A percentile compares a stretch with the other conserved stretches of the same genome.
Evolutionary conservation across 768 basidiomycete species (phyloP).

Genomic region (Stropharia rugosoannulata): DNA sequence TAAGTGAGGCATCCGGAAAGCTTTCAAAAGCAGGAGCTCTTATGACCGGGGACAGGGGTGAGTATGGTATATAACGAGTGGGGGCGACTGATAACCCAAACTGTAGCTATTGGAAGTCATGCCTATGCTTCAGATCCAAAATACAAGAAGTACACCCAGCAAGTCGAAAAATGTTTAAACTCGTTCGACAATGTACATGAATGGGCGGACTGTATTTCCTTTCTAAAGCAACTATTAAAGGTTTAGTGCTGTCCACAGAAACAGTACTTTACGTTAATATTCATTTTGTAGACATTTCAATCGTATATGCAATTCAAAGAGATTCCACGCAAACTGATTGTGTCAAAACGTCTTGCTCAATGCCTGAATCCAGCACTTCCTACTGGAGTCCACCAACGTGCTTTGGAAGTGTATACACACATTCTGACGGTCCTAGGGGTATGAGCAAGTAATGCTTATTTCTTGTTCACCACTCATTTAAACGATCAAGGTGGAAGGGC

Average conservation of each 20-base stretch:
- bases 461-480: conserved; percentile 5
- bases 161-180: conserved; percentile 90
- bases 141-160: conserved; percentile 89
- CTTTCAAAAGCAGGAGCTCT: conserved; percentile 36
- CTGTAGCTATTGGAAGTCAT: conserved; percentile 48
- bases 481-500: conserved; percentile 71
- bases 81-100: conserved; percentile 3
- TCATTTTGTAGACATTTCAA: conserved; percentile 73
- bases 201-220: conserved; percentile 99
- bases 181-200: conserved; percentile 96
- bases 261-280: conserved; percentile 3
- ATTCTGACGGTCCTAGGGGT: conserved; percentile 88
- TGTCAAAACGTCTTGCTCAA: conserved; percentile 93
- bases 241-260: conserved; percentile 36
- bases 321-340: conserved; percentile 91
- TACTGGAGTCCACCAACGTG: conserved; percentile 94
- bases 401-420: conserved; percentile 92
- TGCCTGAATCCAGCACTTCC: conserved; percentile 98
- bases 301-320: conserved; percentile 93
- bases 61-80: conserved; percentile 17
- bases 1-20: conserved; percentile 31
- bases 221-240: conserved; percentile 91
- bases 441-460: conserved; percentile 37
- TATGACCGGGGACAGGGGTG: conserved; percentile 51
- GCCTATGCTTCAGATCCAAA: conserved; percentile 80